Evolutionary conservation across 2,329 filamentous ascomycete genomes (phyloP).

Genomic region (Sporothrix protearum): DNA sequence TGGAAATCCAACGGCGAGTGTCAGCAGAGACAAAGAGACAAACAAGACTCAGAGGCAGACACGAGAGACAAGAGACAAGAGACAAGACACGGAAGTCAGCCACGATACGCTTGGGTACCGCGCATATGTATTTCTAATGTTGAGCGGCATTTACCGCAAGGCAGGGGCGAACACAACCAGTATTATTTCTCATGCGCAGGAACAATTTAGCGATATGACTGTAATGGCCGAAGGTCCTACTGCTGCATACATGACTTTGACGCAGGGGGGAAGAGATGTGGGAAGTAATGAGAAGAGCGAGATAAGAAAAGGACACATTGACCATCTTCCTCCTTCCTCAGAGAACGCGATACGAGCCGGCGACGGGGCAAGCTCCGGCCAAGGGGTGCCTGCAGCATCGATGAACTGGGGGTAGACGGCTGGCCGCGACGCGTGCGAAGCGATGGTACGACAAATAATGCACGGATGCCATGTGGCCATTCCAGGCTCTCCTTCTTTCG

Average conservation of each 20-base stretch:
- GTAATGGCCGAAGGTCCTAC: neutral
- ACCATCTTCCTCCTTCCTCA: neutral
- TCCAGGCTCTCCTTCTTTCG: neutral
- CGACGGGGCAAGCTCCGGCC: neutral
- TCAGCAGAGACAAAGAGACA: neutral
- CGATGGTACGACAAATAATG: slow-evolving; percentile 12
- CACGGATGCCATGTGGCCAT: neutral
- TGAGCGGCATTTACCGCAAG: neutral
- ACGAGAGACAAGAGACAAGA: neutral
- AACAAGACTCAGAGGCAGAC: neutral
- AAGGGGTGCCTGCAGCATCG: slow-evolving; percentile 1
- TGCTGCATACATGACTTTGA: neutral
- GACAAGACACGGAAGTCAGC: neutral
- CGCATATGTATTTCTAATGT: neutral
- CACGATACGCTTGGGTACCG: neutral
- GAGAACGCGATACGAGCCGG: neutral
- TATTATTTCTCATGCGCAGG: neutral
- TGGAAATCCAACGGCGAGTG: slow-evolving; percentile 7
- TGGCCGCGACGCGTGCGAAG: neutral
- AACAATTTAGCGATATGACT: neutral
- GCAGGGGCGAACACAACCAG: neutral
- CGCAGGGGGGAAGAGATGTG: neutral
- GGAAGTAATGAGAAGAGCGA: neutral
- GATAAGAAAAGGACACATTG: neutral
- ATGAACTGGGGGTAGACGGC: neutral